Evolutionary conservation across 2,329 filamentous ascomycete species (phyloP).

Genomic region (Talaromyces atroroseus): DNA sequence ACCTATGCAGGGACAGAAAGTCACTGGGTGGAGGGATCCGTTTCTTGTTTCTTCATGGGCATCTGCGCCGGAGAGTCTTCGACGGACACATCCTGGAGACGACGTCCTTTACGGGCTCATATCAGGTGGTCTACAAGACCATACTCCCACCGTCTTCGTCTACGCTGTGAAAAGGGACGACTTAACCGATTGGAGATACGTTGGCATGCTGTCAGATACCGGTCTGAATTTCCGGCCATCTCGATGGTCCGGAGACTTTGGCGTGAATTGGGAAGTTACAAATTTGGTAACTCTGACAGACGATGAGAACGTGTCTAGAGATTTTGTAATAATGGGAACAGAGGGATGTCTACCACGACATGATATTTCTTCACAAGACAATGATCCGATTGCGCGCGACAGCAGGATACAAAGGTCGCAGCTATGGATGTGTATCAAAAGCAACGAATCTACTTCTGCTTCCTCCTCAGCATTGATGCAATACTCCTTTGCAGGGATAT

Average conservation of each 20-base stretch:
- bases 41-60: conserved; percentile 26
- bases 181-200: conserved; percentile 42
- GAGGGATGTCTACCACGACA: conserved; percentile 35
- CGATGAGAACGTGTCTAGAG: conserved; percentile 22
- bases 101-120: conserved; percentile 43
- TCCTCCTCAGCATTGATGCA: conserved; percentile 21
- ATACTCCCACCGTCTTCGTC: conserved; percentile 44
- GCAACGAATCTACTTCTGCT: background rate
- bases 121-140: conserved; percentile 42
- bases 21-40: conserved; percentile 42
- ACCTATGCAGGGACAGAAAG: conserved; percentile 26
- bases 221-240: conserved; percentile 36
- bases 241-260: conserved; percentile 47
- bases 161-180: conserved; percentile 38
- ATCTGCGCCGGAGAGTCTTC: no score
- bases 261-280: conserved; percentile 49
- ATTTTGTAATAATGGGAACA: conserved; percentile 44
- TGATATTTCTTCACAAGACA: no score
- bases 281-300: conserved; percentile 43
- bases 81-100: conserved; percentile 6
- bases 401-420: conserved; percentile 27
- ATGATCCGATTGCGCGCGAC: no score
- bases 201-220: conserved; percentile 40
- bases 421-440: conserved; percentile 43
- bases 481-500: conserved; percentile 40